phyloP scores from a whole-genome alignment of 768 basidiomycete species.

The Dioszegia crocea region DNA sequence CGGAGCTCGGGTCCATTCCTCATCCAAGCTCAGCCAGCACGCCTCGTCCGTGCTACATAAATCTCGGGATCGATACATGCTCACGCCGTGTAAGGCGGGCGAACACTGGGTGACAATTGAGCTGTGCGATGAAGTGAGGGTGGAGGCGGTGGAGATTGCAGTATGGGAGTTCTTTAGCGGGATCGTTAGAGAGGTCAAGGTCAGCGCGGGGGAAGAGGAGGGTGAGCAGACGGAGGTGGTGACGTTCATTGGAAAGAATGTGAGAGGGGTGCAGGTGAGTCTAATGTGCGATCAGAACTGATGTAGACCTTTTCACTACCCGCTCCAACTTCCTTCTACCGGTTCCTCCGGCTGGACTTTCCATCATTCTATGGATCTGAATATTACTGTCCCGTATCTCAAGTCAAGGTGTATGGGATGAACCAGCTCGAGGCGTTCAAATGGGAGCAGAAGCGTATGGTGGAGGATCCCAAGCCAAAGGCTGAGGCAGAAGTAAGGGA shows the following conservation, averaged over 20 bases:
- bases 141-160: slow-evolving; percentile 92
- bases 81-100: slow-evolving; percentile 72
- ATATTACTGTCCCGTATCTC: slow-evolving; percentile 90
- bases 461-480: slow-evolving; percentile 16
- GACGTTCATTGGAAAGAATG: slow-evolving; percentile 74
- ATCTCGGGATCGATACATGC: slow-evolving; percentile 93
- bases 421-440: slow-evolving; percentile 97
- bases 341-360: slow-evolving; percentile 91
- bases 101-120: slow-evolving; percentile 82
- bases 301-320: slow-evolving; percentile 43
- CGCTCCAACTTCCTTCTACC: slow-evolving; percentile 63
- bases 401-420: slow-evolving; percentile 88
- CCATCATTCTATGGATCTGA: slow-evolving; percentile 88
- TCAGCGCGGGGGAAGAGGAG: slow-evolving; percentile 60
- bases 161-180: slow-evolving; percentile 98
- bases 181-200: slow-evolving; percentile 84
- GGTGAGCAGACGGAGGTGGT: slow-evolving; percentile 67
- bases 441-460: slow-evolving; percentile 54
- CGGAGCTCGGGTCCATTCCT: slow-evolving; percentile 80
- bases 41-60: slow-evolving; percentile 76
- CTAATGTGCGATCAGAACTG: no score
- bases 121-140: slow-evolving; percentile 93
- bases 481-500: slow-evolving; percentile 16
- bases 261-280: slow-evolving; percentile 82
- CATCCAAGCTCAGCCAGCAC: slow-evolving; percentile 77